phyloP scores from a whole-genome alignment of 805 yeast genomes.

The Saccharomycopsis sp. region DNA sequence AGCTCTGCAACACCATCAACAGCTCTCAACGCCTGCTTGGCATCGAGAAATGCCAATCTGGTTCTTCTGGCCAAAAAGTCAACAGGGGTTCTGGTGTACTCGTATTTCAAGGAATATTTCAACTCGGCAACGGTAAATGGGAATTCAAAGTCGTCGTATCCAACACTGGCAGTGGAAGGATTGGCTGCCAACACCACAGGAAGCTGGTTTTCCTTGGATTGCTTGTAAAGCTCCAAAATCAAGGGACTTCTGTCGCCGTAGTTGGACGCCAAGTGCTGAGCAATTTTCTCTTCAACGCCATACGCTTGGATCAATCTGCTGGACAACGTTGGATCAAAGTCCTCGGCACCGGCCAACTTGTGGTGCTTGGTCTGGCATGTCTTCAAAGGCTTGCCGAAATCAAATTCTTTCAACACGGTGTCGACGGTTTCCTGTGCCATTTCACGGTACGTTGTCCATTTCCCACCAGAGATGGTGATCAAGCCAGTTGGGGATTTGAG shows the following conservation, averaged over 20 bases:
- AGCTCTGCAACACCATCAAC: conserved; percentile 79
- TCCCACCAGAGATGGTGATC: conserved; percentile 90
- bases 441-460: conserved; percentile 97
- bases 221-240: conserved; percentile 46
- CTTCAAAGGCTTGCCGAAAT: conserved; percentile 32
- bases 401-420: conserved; percentile 43
- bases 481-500: conserved; percentile 65
- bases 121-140: conserved; percentile 91
- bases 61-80: conserved; percentile 92
- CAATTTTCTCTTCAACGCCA: conserved; percentile 60
- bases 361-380: conserved; percentile 36
- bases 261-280: conserved; percentile 74
- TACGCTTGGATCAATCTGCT: conserved; percentile 77
- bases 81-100: conserved; percentile 77
- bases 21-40: conserved; percentile 69
- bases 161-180: conserved; percentile 26
- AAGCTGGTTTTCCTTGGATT: conserved; percentile 44
- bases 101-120: conserved; percentile 70
- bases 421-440: conserved; percentile 94
- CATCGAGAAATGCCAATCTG: conserved; percentile 85
- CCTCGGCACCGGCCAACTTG: conserved; percentile 72
- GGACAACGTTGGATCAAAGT: conserved; percentile 62
- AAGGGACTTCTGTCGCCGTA: conserved; percentile 87
- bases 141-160: conserved; percentile 51
- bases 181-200: conserved; percentile 61